Evolutionary conservation across 257 asterid genomes (phyloP).

Genomic region (Solanum arcanum): DNA sequence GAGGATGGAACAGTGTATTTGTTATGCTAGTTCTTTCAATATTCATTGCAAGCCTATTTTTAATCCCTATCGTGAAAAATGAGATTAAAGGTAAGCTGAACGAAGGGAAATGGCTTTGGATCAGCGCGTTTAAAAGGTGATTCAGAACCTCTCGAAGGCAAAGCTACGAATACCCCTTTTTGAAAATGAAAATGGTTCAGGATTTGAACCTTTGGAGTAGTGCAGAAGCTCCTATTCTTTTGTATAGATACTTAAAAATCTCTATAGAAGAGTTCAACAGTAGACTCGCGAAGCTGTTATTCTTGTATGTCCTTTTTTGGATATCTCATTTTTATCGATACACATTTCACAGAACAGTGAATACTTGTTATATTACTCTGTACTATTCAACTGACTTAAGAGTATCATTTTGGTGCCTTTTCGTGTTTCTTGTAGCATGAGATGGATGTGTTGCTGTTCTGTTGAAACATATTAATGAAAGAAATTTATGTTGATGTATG

Average conservation of each 20-base stretch:
- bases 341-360: not conserved
- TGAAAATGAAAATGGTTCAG: not conserved
- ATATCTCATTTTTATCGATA: not conserved
- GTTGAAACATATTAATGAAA: not conserved
- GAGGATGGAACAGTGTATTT: constrained; percentile 92
- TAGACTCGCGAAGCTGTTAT: not conserved
- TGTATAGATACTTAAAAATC: not conserved
- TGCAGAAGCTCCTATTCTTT: not conserved
- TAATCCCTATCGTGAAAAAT: constrained; percentile 47
- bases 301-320: not conserved
- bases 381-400: not conserved
- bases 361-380: not conserved
- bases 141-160: not conserved
- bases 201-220: not conserved
- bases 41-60: constrained; percentile 33
- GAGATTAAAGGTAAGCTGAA: constrained; percentile 53
- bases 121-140: constrained; percentile 13
- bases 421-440: not conserved
- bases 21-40: constrained; percentile 61
- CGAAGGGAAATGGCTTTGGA: constrained; percentile 77
- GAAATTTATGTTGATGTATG: not conserved
- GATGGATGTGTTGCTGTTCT: not conserved
- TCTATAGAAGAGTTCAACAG: not conserved
- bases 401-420: not conserved
- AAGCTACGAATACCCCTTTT: not conserved